phyloP scores from a whole-genome alignment of 2,329 filamentous ascomycete species.

The Fusarium fujikuroi region DNA sequence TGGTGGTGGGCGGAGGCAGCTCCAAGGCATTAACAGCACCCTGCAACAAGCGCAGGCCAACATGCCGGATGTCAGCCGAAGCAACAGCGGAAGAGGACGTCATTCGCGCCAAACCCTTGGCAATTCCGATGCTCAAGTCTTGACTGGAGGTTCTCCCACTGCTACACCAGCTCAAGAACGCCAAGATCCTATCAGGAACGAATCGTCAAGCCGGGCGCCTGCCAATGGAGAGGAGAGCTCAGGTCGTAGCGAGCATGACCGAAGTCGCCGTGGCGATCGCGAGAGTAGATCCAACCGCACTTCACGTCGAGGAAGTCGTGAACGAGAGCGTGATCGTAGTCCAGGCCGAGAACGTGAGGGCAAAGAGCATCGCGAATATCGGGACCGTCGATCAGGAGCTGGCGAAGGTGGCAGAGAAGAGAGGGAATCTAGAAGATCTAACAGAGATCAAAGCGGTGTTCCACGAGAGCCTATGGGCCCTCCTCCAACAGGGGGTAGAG shows the following conservation, averaged over 20 bases:
- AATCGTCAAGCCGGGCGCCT: constrained; percentile 48
- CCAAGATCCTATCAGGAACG: constrained; percentile 56
- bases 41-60: constrained; percentile 63
- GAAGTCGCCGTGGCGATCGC: constrained; percentile 56
- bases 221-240: constrained; percentile 47
- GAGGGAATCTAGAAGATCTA: constrained; percentile 49
- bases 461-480: constrained; percentile 47
- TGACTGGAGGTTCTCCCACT: constrained; percentile 64
- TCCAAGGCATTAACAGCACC: constrained; percentile 69
- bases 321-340: constrained; percentile 62
- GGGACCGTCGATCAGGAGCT: constrained; percentile 55
- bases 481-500: constrained; percentile 46
- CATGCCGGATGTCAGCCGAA: constrained; percentile 51
- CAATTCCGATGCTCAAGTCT: constrained; percentile 66
- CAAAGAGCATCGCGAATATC: constrained; percentile 58
- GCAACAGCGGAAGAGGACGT: constrained; percentile 50
- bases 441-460: constrained; percentile 39
- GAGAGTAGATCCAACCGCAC: constrained; percentile 53
- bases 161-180: constrained; percentile 62
- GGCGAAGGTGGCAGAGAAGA: constrained; percentile 49
- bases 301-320: constrained; percentile 62
- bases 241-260: constrained; percentile 54
- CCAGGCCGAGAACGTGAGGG: constrained; percentile 58
- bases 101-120: constrained; percentile 57
- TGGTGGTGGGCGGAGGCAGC: constrained; percentile 61